Percentiles rank a stretch among this genome's conserved stretches.
Conservation (phyloP, 495 filamentous ascomycete species). For the Lepraria neglecta region DNA sequence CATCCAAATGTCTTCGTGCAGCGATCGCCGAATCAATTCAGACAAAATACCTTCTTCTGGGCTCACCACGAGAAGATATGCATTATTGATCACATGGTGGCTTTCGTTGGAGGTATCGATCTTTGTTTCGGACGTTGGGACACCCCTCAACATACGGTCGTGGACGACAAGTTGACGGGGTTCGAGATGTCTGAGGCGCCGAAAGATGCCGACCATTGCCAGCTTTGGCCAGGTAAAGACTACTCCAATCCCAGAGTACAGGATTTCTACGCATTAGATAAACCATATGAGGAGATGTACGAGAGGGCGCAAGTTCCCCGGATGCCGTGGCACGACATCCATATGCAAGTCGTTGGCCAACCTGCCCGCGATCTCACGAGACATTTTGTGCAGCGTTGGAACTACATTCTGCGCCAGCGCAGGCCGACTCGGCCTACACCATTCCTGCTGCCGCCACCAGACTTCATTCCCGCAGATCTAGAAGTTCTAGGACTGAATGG, state of each 20-base stretch:
- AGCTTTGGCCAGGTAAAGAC: constrained; percentile 97
- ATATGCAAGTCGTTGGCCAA: constrained; percentile 97
- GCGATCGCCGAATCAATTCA: constrained; percentile 91
- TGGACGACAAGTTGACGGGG: constrained; percentile 90
- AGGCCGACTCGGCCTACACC: constrained; percentile 92
- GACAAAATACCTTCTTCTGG: constrained; percentile 99
- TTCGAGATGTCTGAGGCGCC: constrained; percentile 73
- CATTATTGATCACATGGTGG: constrained; percentile 91
- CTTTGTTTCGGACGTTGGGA: constrained; percentile 98
- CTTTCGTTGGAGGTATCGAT: constrained; percentile 94
- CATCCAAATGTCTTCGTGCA: constrained; percentile 96
- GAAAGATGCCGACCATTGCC: constrained; percentile 88
- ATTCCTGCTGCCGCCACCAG: constrained; percentile 86
- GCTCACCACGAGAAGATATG: constrained; percentile 97
- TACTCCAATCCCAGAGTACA: constrained; percentile 95
- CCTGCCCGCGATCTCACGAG: constrained; percentile 89
- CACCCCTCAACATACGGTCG: constrained; percentile 81
- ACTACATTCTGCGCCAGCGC: constrained; percentile 88
- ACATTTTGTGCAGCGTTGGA: constrained; percentile 99
- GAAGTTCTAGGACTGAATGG: constrained; percentile 82
- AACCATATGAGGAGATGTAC: constrained; percentile 99
- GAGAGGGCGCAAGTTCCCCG: constrained; percentile 77
- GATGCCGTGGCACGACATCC: constrained; percentile 99
- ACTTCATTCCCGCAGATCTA: constrained; percentile 78
- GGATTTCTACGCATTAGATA: constrained; percentile 89